Evolutionary conservation across 768 basidiomycete genomes (phyloP), one percentile per base, ranked within the genome.

Genomic region (Suillus ampliporus): DNA sequence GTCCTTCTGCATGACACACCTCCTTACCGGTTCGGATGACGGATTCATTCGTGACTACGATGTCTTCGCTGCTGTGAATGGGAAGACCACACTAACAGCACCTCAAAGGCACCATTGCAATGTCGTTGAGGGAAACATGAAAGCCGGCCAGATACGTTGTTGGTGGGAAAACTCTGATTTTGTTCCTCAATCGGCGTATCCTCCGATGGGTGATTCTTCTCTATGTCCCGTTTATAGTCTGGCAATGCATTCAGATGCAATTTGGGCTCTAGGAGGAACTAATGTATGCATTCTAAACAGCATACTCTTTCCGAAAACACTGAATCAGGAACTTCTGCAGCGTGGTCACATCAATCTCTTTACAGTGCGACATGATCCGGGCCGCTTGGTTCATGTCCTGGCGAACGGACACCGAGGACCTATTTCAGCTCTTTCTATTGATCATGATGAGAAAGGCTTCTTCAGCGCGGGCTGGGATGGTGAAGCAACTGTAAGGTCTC

Each of bases 401-500:
- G 84, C 95, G 78, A 82, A 82, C 60, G 91, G 89, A 1, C 95
- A 97, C 71, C 83, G 84, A 57, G 87, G 89, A 3, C 90, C 93
- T 28, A 88, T 99, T 19, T 97, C 96, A 48, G 88, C 89, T n/a
- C 79, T 99, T 60, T 83, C 88, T 1, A 79, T 99, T 67, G 83
- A 88, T 64, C 85, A 91, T 65, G 88, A 92, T 62, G 94, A 98
- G 74, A 91, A 90, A 67, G 86, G 89, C 0, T 86, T 95, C 66
- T 89, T 95, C 68, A 96, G 94, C 71, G 95, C 93, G 6, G 90
- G 94, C 21, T 98, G 97, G 96, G 97, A 99, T 72, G 92, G 94
- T 13, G 87, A 91, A 67, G 90, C 93, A 15, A 82, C 88, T 50
- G 95, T 95, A 74, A 74, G 92, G 82, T 60, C 48, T 43, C 38